Percentiles rank a stretch among this genome's conserved stretches.
These are phyloP conservation scores for Chaetomidium leptoderma DNA, from an alignment of 495 filamentous ascomycete genomes.

Conservation along the genomic window DNA sequence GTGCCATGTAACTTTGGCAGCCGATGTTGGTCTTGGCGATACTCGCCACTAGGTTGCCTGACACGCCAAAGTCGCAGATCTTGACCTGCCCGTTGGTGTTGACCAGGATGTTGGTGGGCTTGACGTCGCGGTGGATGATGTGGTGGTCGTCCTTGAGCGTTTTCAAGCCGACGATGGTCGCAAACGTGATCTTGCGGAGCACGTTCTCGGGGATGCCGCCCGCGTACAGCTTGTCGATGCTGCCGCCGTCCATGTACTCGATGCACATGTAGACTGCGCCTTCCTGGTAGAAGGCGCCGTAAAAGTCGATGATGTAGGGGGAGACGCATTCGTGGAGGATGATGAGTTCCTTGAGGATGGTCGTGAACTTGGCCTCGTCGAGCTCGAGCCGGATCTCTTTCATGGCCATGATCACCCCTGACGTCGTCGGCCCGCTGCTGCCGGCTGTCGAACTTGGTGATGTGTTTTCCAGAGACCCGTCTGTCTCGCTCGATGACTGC, in stretches of 20 bases:
- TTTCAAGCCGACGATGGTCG: constrained; percentile 87
- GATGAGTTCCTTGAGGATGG: constrained; percentile 97
- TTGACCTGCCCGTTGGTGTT: constrained; percentile 91
- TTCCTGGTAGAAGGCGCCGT: constrained; percentile 98
- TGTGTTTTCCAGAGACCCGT: constrained; percentile 19
- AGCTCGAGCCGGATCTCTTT: constrained; percentile 97
- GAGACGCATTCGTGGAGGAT: constrained; percentile 93
- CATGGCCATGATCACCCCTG: constrained; percentile 93
- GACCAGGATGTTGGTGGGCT: constrained; percentile 94
- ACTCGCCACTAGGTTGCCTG: constrained; percentile 92
- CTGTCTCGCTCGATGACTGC: constrained; percentile 31
- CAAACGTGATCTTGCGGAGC: constrained; percentile 85
- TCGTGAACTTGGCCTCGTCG: constrained; percentile 92
- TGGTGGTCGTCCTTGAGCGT: constrained; percentile 96
- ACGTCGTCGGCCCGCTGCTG: constrained; percentile 32
- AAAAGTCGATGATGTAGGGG: constrained; percentile 97
- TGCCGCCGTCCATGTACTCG: constrained; percentile 99
- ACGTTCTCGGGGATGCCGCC: constrained; percentile 87
- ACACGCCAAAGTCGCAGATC: constrained; percentile 98
- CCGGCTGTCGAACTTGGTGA: constrained; percentile 20
- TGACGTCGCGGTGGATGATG: constrained; percentile 98
- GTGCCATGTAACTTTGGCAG: constrained; percentile 99
- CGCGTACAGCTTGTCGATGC: constrained; percentile 93
- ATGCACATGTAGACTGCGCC: constrained; percentile 99
- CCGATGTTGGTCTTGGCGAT: constrained; percentile 99